Percentiles rank a stretch among this genome's conserved stretches.
Evolutionary conservation across 441 rosid genomes (phyloP).

Genomic region (Breynia disticha): DNA sequence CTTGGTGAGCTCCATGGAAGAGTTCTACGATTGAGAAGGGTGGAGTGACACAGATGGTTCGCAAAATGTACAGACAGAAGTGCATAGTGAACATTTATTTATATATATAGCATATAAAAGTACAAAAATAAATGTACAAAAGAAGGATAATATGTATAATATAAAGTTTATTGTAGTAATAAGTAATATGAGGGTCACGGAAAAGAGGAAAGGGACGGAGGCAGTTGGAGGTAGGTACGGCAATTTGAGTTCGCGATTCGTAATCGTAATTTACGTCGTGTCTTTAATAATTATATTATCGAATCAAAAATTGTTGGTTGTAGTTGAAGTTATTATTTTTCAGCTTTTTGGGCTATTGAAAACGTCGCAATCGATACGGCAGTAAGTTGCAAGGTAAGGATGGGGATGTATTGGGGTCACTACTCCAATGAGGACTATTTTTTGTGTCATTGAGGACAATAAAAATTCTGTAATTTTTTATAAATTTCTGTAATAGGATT

Average conservation of each 20-base stretch:
- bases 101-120: neutral
- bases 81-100: too few species aligned
- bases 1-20: slow-evolving; percentile 25
- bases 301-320: too few species aligned
- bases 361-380: slow-evolving; percentile 25
- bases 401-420: slow-evolving; percentile 20
- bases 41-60: neutral
- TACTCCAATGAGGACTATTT: too few species aligned
- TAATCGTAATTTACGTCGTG: too few species aligned
- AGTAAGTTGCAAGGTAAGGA: slow-evolving; percentile 16
- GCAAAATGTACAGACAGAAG: neutral
- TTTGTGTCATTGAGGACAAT: too few species aligned
- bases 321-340: neutral
- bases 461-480: too few species aligned
- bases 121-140: neutral
- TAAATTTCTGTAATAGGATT: too few species aligned
- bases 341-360: slow-evolving; percentile 6
- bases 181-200: neutral
- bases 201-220: slow-evolving; percentile 1
- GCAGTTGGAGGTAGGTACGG: too few species aligned
- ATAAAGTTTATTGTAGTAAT: neutral
- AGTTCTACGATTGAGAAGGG: neutral
- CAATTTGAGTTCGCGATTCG: too few species aligned
- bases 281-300: too few species aligned
- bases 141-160: neutral